Percentiles rank a stretch among this genome's conserved stretches.
Conservation (phyloP, 495 filamentous ascomycete species). For the Bathelium albidoporum region DNA sequence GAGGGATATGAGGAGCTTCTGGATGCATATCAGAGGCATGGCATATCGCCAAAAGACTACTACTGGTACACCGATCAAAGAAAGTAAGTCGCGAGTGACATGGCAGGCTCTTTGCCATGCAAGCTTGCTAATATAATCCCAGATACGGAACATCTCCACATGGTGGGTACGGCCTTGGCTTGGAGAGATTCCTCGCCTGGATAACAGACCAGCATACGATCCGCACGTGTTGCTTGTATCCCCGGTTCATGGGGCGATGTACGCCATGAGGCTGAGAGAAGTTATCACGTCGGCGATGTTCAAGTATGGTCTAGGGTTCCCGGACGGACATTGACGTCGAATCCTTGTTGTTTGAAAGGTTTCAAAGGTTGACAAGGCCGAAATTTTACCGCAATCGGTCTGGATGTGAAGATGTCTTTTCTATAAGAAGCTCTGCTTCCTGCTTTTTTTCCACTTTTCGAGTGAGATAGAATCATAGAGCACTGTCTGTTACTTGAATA, state of each 20-base stretch:
- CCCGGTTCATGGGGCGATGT: conserved; percentile 87
- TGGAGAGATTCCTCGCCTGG: conserved; percentile 97
- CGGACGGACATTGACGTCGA: too few relatives aligned
- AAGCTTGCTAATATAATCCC: not conserved
- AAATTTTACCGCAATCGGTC: too few relatives aligned
- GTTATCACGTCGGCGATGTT: too few relatives aligned
- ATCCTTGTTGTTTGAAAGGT: too few relatives aligned
- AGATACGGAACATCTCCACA: conserved; percentile 92
- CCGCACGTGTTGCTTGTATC: conserved; percentile 79
- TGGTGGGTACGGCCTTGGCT: conserved; percentile 88
- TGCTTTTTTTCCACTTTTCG: too few relatives aligned
- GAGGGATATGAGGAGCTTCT: conserved; percentile 86
- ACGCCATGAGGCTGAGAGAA: too few relatives aligned
- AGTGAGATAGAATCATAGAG: too few relatives aligned
- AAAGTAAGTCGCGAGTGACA: conserved; percentile 55
- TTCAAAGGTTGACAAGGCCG: too few relatives aligned
- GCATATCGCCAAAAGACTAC: conserved; percentile 75
- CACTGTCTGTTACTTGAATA: too few relatives aligned
- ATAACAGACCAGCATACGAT: conserved; percentile 87
- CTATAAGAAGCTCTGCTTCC: too few relatives aligned
- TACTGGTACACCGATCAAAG: conserved; percentile 99
- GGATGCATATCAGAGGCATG: conserved; percentile 75
- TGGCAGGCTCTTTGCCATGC: conserved; percentile 20
- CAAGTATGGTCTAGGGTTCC: too few relatives aligned
- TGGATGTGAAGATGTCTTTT: too few relatives aligned